Percentiles rank a stretch among this genome's conserved stretches.
Evolutionary conservation across 768 basidiomycete species (phyloP).

Genomic region (Rhodotorula babjevae): DNA sequence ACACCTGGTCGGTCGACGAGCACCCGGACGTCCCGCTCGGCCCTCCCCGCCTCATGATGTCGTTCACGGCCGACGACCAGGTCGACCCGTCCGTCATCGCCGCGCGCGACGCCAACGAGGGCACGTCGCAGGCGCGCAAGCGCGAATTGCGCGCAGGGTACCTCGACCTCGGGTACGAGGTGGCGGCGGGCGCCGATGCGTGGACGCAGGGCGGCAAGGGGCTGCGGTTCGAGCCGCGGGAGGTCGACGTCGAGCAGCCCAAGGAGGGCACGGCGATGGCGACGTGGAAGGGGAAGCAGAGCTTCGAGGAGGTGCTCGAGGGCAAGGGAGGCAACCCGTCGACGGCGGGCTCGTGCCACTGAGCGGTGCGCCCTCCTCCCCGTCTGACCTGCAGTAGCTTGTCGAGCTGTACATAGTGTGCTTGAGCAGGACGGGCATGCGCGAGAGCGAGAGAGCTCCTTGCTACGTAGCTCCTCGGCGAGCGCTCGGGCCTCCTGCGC

Average conservation of each 20-base stretch:
- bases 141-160: slow-evolving; percentile 48
- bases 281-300: slow-evolving; percentile 20
- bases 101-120: slow-evolving; percentile 42
- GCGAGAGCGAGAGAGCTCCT: too few species aligned
- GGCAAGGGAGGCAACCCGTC: neutral
- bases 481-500: too few species aligned
- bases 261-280: neutral
- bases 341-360: neutral
- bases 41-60: slow-evolving; percentile 54
- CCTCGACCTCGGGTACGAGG: slow-evolving; percentile 49
- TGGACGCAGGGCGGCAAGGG: slow-evolving; percentile 49
- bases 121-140: slow-evolving; percentile 47
- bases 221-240: slow-evolving; percentile 47
- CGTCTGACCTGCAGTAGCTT: too few species aligned
- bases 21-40: slow-evolving; percentile 45
- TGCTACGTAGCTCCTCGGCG: too few species aligned
- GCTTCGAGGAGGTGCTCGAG: slow-evolving; percentile 6
- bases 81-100: slow-evolving; percentile 45
- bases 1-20: slow-evolving; percentile 49
- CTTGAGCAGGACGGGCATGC: too few species aligned
- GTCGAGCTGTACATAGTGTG: too few species aligned
- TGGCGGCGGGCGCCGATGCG: slow-evolving; percentile 48
- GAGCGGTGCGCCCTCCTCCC: neutral
- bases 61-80: slow-evolving; percentile 50
- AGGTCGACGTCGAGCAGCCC: slow-evolving; percentile 36